Evolutionary conservation across 2,329 filamentous ascomycete genomes (phyloP).

Genomic region (Mycosphaerella sp.): DNA sequence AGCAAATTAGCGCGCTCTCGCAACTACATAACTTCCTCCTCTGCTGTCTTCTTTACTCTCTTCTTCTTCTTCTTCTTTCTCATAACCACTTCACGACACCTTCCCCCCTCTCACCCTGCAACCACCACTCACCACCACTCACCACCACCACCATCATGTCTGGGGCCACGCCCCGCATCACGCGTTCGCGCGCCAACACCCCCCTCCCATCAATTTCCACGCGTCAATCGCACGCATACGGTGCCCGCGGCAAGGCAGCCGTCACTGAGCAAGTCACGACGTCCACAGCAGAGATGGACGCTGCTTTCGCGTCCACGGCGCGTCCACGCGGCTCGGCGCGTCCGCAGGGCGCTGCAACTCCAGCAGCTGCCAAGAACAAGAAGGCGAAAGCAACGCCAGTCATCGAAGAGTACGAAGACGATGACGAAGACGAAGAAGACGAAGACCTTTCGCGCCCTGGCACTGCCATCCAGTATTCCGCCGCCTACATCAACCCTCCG

Average conservation of each 20-base stretch:
- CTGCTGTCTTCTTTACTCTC: too few relatives aligned
- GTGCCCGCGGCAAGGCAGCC: constrained; percentile 16
- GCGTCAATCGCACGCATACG: constrained; percentile 19
- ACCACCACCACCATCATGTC: constrained; percentile 2
- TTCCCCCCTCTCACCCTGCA: background rate
- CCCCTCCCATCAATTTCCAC: constrained; percentile 15
- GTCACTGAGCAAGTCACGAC: constrained; percentile 15
- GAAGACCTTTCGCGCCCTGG: background rate
- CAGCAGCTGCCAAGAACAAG: background rate
- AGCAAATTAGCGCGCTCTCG: background rate
- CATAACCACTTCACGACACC: background rate
- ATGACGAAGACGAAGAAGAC: constrained; percentile 3
- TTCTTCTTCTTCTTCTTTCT: background rate
- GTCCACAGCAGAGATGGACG: constrained; percentile 11
- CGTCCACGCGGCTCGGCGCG: constrained; percentile 7
- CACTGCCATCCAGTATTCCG: constrained; percentile 10
- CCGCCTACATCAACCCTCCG: constrained; percentile 8
- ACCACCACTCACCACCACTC: too few relatives aligned
- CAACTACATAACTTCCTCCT: background rate
- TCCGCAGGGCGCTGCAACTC: constrained; percentile 1
- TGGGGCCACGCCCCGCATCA: constrained; percentile 11
- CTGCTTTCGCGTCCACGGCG: constrained; percentile 13
- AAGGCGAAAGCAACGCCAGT: constrained; percentile 1
- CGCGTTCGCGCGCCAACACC: constrained; percentile 12
- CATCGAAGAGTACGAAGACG: constrained; percentile 2